phyloP scores from a whole-genome alignment of 106 monocot genomes.

The Iris macrosiphon region DNA sequence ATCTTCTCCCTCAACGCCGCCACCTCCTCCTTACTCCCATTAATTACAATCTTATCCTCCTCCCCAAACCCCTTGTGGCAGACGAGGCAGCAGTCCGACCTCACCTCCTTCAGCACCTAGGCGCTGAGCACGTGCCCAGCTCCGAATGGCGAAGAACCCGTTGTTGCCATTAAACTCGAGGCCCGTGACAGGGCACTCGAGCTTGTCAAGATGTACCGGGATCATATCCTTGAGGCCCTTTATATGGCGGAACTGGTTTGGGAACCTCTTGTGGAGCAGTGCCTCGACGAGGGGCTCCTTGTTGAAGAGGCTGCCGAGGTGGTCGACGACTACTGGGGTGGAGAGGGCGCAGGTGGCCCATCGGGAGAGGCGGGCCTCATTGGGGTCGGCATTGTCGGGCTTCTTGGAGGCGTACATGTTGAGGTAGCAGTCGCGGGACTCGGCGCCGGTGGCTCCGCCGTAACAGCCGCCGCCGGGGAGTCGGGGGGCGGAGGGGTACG shows the following conservation, averaged over 20 bases:
- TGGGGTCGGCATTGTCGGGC: conserved; percentile 95
- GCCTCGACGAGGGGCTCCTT: conserved; percentile 78
- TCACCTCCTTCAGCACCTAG: conserved; percentile 89
- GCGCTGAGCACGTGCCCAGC: conserved; percentile 85
- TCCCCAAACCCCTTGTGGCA: conserved; percentile 72
- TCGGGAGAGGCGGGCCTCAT: conserved; percentile 70
- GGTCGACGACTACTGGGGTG: conserved; percentile 67
- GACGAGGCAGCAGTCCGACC: conserved; percentile 60
- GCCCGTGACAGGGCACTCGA: conserved; percentile 80
- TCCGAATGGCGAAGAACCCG: conserved; percentile 53
- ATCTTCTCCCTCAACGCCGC: conserved; percentile 61
- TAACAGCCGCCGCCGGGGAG: conserved; percentile 84
- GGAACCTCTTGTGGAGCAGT: conserved; percentile 71
- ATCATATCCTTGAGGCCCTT: conserved; percentile 84
- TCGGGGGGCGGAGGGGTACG: conserved; percentile 35
- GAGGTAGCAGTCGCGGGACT: conserved; percentile 99
- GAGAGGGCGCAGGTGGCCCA: conserved; percentile 94
- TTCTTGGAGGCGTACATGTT: conserved; percentile 90
- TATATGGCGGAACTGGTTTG: conserved; percentile 71
- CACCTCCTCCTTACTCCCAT: conserved; percentile 81
- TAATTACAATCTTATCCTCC: conserved; percentile 71
- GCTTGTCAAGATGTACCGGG: conserved; percentile 23
- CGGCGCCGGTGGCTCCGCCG: conserved; percentile 89
- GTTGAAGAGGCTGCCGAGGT: conserved; percentile 83
- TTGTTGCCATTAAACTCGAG: conserved; percentile 89